Percentiles rank a stretch among this genome's conserved stretches.
These are phyloP conservation scores for Cryphonectria naterciae DNA, from an alignment of 2,329 filamentous ascomycete species.

Conservation along the genomic window DNA sequence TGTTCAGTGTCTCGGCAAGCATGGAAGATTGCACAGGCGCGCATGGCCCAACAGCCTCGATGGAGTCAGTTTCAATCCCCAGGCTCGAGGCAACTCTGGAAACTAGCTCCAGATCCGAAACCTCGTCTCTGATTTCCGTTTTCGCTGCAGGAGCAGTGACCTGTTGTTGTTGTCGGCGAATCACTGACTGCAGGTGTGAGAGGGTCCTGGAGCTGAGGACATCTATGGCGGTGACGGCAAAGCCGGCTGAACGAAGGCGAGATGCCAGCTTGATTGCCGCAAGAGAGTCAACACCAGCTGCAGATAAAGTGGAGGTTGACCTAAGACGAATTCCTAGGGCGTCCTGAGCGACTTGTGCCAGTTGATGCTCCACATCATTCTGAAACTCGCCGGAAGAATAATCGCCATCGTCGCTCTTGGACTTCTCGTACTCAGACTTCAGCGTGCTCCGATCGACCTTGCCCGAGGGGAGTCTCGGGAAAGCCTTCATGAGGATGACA, in stretches of 20 bases:
- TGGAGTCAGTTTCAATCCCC: constrained; percentile 40
- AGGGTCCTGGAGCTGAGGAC: constrained; percentile 62
- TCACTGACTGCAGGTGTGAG: constrained; percentile 31
- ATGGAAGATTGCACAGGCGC: constrained; percentile 79
- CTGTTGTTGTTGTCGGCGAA: constrained; percentile 18
- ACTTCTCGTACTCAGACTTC: constrained; percentile 54
- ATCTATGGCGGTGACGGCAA: constrained; percentile 60
- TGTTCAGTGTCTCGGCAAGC: constrained; percentile 71
- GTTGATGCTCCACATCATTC: constrained; percentile 40
- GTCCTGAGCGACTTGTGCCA: constrained; percentile 39
- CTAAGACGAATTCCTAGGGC: constrained; percentile 36
- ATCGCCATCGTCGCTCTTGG: constrained; percentile 8
- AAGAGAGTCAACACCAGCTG: constrained; percentile 47
- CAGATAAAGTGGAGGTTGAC: constrained; percentile 38
- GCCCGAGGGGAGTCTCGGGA: constrained; percentile 80
- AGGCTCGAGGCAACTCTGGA: constrained; percentile 30
- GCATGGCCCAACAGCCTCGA: constrained; percentile 61
- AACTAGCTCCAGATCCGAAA: constrained; percentile 5
- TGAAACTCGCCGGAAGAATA: constrained; percentile 15
- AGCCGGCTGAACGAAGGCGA: constrained; percentile 59
- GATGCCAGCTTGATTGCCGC: constrained; percentile 61
- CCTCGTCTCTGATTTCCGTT: background rate
- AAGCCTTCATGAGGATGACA: constrained; percentile 62
- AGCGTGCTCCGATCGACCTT: constrained; percentile 77
- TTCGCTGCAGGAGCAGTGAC: background rate